A percentile compares a stretch with the other conserved stretches of the same genome.
phyloP scores from a whole-genome alignment of 2,329 filamentous ascomycete species.

The Aspergillus sp. region DNA sequence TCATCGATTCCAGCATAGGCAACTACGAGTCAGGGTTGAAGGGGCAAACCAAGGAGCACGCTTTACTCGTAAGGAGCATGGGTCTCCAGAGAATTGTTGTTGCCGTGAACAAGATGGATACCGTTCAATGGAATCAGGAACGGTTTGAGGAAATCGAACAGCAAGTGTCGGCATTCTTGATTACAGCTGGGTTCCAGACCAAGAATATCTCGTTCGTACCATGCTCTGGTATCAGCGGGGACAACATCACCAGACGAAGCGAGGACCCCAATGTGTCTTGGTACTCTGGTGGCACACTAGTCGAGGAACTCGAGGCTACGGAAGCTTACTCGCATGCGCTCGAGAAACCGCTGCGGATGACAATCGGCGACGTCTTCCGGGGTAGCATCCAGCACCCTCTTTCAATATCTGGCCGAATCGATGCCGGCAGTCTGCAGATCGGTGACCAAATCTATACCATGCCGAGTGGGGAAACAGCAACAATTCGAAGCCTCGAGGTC shows the following conservation, averaged over 20 bases:
- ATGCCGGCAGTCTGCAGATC: slow-evolving; percentile 79
- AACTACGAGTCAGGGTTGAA: slow-evolving; percentile 93
- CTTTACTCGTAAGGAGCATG: slow-evolving; percentile 84
- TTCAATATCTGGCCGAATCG: slow-evolving; percentile 83
- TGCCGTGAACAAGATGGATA: slow-evolving; percentile 94
- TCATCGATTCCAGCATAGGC: slow-evolving; percentile 87
- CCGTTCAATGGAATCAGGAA: slow-evolving; percentile 77
- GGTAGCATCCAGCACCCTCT: slow-evolving; percentile 78
- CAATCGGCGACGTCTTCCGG: slow-evolving; percentile 84
- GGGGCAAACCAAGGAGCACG: slow-evolving; percentile 93
- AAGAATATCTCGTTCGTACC: slow-evolving; percentile 88
- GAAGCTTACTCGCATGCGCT: slow-evolving; percentile 73
- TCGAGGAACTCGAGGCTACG: slow-evolving; percentile 83
- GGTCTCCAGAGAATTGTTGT: slow-evolving; percentile 87
- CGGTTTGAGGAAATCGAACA: slow-evolving; percentile 84
- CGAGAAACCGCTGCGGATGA: slow-evolving; percentile 80
- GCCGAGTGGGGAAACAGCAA: slow-evolving; percentile 79
- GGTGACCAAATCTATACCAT: slow-evolving; percentile 81
- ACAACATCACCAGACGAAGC: slow-evolving; percentile 70
- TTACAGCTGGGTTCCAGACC: slow-evolving; percentile 76
- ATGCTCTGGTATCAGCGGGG: slow-evolving; percentile 84
- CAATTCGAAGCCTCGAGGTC: slow-evolving; percentile 79
- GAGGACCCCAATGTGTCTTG: slow-evolving; percentile 64
- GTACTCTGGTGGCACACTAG: slow-evolving; percentile 79
- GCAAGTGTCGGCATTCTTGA: slow-evolving; percentile 82